Conservation (phyloP, 768 basidiomycete genomes). For the Gymnopilus junonius region DNA sequence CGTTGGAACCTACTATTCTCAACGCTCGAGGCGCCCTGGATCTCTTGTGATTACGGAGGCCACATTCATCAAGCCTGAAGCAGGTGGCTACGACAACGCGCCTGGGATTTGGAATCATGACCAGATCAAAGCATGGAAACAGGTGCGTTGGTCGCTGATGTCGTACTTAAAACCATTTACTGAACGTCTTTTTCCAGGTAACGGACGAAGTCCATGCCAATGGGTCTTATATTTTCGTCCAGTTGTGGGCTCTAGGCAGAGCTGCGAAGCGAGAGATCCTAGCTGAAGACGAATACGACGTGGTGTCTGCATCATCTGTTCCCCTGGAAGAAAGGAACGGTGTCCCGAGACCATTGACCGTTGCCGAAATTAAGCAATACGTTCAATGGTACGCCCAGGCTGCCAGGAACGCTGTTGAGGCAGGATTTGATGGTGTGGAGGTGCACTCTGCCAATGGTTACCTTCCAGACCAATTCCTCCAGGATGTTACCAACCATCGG, state of each 20-base stretch:
- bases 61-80: slow-evolving; percentile 53
- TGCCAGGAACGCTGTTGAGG: slow-evolving; percentile 59
- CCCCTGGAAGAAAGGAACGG: slow-evolving; percentile 14
- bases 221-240: slow-evolving; percentile 53
- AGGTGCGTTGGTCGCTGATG: slow-evolving; percentile 34
- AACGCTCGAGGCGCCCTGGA: slow-evolving; percentile 50
- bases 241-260: slow-evolving; percentile 64
- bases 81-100: slow-evolving; percentile 51
- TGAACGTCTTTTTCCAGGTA: slow-evolving; percentile 38
- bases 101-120: slow-evolving; percentile 69
- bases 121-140: slow-evolving; percentile 63
- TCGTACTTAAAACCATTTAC: background rate
- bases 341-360: slow-evolving; percentile 46
- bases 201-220: slow-evolving; percentile 45
- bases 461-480: slow-evolving; percentile 65
- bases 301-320: slow-evolving; percentile 40
- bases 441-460: slow-evolving; percentile 52
- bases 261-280: slow-evolving; percentile 38
- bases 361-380: slow-evolving; percentile 54
- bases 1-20: slow-evolving; percentile 49
- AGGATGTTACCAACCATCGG: slow-evolving; percentile 56
- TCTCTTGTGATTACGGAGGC: slow-evolving; percentile 64
- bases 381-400: slow-evolving; percentile 54
- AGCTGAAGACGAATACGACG: slow-evolving; percentile 36
- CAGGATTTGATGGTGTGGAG: slow-evolving; percentile 75